A percentile compares a stretch with the other conserved stretches of the same genome.
These are phyloP conservation scores for Limtongia smithiae DNA, from an alignment of 805 yeast genomes.

Conservation along the genomic window DNA sequence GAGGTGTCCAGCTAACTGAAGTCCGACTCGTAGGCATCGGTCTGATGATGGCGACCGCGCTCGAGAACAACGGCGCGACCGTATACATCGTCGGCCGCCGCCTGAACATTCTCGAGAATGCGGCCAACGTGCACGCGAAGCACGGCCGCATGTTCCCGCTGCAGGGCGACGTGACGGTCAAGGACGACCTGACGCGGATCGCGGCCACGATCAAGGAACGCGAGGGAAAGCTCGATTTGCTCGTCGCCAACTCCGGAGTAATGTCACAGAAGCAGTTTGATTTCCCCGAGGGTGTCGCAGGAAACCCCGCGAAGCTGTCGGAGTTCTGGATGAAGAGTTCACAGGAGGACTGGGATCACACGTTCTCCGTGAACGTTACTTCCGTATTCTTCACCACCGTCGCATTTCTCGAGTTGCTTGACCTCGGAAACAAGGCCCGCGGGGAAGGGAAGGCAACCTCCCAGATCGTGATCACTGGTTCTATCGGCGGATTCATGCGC, in stretches of 20 bases:
- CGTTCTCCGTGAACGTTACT: constrained; percentile 27
- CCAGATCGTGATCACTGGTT: constrained; percentile 27
- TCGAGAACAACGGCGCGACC: constrained; percentile 30
- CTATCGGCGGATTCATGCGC: constrained; percentile 28
- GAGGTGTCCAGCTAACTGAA: neutral
- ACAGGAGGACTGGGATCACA: constrained; percentile 24
- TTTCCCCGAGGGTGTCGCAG: constrained; percentile 13
- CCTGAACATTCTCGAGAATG: constrained; percentile 21
- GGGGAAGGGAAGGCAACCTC: constrained; percentile 14
- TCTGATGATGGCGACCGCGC: constrained; percentile 27
- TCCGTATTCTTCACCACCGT: constrained; percentile 28
- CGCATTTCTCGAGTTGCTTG: constrained; percentile 28
- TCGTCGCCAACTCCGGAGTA: constrained; percentile 28
- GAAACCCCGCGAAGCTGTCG: constrained; percentile 12
- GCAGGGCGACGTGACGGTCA: constrained; percentile 26
- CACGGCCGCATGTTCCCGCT: constrained; percentile 24
- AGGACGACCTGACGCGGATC: constrained; percentile 15
- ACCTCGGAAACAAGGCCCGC: constrained; percentile 24
- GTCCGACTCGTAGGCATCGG: constrained; percentile 19
- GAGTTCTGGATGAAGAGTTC: constrained; percentile 19
- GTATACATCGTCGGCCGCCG: constrained; percentile 32
- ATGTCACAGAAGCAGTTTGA: constrained; percentile 11
- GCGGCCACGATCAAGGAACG: constrained; percentile 23
- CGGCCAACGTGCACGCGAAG: constrained; percentile 24
- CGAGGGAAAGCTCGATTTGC: constrained; percentile 23